A percentile compares a stretch with the other conserved stretches of the same genome.
Conservation (phyloP, 306 rosid species). For the Pterocarpus macrocarpus region DNA sequence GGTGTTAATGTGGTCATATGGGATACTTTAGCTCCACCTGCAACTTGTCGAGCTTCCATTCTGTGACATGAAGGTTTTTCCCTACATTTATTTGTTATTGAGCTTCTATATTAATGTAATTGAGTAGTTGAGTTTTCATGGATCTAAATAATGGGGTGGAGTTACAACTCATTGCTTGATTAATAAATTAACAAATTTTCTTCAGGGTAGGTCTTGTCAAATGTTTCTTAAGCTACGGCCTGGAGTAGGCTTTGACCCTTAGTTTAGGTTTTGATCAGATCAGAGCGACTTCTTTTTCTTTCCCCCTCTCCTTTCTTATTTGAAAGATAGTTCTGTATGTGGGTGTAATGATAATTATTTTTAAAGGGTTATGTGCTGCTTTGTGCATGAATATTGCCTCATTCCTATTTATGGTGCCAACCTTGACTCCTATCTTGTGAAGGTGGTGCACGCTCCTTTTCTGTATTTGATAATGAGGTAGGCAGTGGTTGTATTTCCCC, state of each 20-base stretch:
- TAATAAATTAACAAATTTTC: not conserved
- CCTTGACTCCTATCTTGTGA: conserved; percentile 49
- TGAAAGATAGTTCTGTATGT: too few species aligned
- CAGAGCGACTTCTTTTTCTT: too few species aligned
- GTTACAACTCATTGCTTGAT: not conserved
- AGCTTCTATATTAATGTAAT: conserved; percentile 9
- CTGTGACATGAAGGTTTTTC: conserved; percentile 88
- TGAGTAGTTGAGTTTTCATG: conserved; percentile 21
- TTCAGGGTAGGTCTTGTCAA: too few species aligned
- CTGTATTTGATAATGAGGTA: conserved; percentile 83
- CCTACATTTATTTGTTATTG: conserved; percentile 29
- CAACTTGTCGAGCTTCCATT: conserved; percentile 86
- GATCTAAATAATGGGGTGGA: conserved; percentile 28
- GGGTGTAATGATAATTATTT: too few species aligned
- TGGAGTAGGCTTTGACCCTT: too few species aligned
- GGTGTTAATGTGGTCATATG: conserved; percentile 85
- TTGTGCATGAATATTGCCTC: too few species aligned
- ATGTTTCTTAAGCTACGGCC: too few species aligned
- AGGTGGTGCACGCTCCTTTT: conserved; percentile 90
- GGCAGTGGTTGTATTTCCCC: conserved; percentile 96
- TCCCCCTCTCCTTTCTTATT: too few species aligned
- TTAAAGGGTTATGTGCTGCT: not conserved
- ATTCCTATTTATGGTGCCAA: conserved; percentile 32
- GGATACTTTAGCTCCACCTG: conserved; percentile 95
- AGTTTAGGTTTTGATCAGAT: too few species aligned